A percentile compares a stretch with the other conserved stretches of the same genome.
Conservation (phyloP, 805 yeast species). For the Candida oleophila region DNA sequence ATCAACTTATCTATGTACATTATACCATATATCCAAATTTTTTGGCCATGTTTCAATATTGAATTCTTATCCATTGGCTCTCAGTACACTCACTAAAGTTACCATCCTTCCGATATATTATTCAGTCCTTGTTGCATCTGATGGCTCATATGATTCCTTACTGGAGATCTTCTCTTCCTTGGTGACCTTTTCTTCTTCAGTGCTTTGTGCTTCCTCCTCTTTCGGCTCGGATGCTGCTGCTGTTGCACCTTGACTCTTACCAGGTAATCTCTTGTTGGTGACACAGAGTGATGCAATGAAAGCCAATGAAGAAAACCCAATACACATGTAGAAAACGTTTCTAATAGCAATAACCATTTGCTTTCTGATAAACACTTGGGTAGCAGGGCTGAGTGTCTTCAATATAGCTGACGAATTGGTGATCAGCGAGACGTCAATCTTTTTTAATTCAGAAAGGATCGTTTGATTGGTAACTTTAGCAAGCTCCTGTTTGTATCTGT, state of each 20-base stretch:
- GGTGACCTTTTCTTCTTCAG: background rate
- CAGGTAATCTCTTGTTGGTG: constrained; percentile 40
- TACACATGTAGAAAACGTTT: constrained; percentile 38
- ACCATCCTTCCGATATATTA: no score
- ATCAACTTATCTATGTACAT: no score
- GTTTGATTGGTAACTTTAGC: constrained; percentile 8
- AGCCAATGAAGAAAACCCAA: constrained; percentile 36
- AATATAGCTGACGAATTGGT: constrained; percentile 14
- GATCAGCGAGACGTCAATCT: constrained; percentile 14
- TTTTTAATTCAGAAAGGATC: constrained; percentile 18
- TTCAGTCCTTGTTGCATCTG: no score
- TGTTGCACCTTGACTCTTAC: background rate
- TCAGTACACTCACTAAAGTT: no score
- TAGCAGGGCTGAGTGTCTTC: constrained; percentile 17
- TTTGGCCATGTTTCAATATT: no score
- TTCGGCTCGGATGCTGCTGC: background rate
- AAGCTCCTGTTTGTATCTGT: constrained; percentile 9
- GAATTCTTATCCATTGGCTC: no score
- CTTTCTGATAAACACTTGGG: constrained; percentile 21
- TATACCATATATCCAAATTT: no score
- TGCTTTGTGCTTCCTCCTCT: background rate
- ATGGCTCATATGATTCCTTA: no score
- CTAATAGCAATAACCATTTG: constrained; percentile 35
- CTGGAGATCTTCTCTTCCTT: no score
- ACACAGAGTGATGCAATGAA: constrained; percentile 29